phyloP scores from a whole-genome alignment of 768 basidiomycete species.

The Dentipellis fragilis region DNA sequence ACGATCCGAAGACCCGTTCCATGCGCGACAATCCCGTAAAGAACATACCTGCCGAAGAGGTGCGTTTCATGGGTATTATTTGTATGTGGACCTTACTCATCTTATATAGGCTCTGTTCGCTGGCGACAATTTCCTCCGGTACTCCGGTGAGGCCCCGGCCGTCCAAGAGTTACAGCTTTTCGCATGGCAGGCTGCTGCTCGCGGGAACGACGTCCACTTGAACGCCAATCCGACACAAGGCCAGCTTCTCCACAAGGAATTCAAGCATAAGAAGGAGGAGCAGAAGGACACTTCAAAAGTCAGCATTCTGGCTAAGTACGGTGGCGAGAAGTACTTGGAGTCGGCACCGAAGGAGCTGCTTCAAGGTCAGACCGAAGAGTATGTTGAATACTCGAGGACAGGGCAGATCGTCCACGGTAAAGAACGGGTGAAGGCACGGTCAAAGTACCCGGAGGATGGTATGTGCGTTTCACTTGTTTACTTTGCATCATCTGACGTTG shows the following conservation, averaged over 20 bases:
- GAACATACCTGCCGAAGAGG: slow-evolving; percentile 78
- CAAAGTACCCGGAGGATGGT: slow-evolving; percentile 98
- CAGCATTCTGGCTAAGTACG: slow-evolving; percentile 87
- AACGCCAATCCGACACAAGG: slow-evolving; percentile 97
- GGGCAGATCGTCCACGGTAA: slow-evolving; percentile 88
- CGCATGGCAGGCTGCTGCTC: slow-evolving; percentile 91
- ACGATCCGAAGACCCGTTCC: slow-evolving; percentile 98
- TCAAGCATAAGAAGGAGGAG: slow-evolving; percentile 85
- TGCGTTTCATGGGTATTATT: slow-evolving; percentile 28
- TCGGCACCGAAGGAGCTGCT: slow-evolving; percentile 84
- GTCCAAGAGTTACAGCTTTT: slow-evolving; percentile 91
- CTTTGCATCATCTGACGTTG: slow-evolving; percentile 4
- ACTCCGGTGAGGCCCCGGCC: slow-evolving; percentile 85
- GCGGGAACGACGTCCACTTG: slow-evolving; percentile 91
- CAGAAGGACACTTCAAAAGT: slow-evolving; percentile 82
- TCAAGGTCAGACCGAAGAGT: slow-evolving; percentile 94
- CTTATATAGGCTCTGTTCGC: slow-evolving; percentile 68
- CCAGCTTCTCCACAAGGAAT: slow-evolving; percentile 84
- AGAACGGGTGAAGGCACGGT: slow-evolving; percentile 77
- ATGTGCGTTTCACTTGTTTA: slow-evolving; percentile 20
- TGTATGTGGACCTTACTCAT: background rate
- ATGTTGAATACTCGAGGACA: slow-evolving; percentile 91
- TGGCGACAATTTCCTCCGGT: slow-evolving; percentile 92
- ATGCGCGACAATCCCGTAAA: slow-evolving; percentile 94
- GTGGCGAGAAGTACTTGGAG: slow-evolving; percentile 87